These are phyloP conservation scores for Diutina neorugosa DNA, from an alignment of 1,139 yeast genomes.

Conservation along the genomic window DNA sequence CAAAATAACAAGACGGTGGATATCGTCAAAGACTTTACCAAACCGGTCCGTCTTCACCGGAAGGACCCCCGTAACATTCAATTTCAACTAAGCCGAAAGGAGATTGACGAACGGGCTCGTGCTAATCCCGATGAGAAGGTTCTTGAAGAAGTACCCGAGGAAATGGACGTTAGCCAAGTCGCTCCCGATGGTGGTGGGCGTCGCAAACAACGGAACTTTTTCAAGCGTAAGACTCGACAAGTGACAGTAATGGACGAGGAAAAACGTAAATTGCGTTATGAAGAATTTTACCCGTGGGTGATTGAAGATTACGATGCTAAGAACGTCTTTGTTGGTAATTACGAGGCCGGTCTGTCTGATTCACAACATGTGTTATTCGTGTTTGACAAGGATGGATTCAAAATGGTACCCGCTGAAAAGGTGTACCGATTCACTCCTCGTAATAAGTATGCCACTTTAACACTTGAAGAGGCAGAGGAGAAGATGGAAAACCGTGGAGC, in stretches of 20 bases:
- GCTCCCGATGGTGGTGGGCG: slow-evolving; percentile 95
- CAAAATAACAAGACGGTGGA: slow-evolving; percentile 64
- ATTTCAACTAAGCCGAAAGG: slow-evolving; percentile 61
- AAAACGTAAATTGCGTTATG: slow-evolving; percentile 75
- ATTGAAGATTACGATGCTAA: slow-evolving; percentile 91
- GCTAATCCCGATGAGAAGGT: slow-evolving; percentile 19
- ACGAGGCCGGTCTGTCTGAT: slow-evolving; percentile 89
- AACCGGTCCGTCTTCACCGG: slow-evolving; percentile 79
- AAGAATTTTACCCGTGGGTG: slow-evolving; percentile 97
- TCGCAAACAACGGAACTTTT: slow-evolving; percentile 45
- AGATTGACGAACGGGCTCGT: slow-evolving; percentile 44
- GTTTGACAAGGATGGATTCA: slow-evolving; percentile 79
- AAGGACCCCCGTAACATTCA: slow-evolving; percentile 88
- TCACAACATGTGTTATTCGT: slow-evolving; percentile 71
- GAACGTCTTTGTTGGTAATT: slow-evolving; percentile 91
- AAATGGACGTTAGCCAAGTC: slow-evolving; percentile 49
- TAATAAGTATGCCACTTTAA: slow-evolving; percentile 84
- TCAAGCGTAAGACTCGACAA: slow-evolving; percentile 78
- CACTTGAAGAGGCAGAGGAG: slow-evolving; percentile 93
- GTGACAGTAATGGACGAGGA: slow-evolving; percentile 69
- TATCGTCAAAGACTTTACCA: slow-evolving; percentile 56
- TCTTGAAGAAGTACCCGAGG: slow-evolving; percentile 10
- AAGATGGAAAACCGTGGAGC: slow-evolving; percentile 74
- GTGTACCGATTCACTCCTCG: slow-evolving; percentile 89
- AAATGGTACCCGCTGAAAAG: slow-evolving; percentile 90